A percentile compares a stretch with the other conserved stretches of the same genome.
Conservation (phyloP, 345 rosid genomes). For the Excoecaria cochinchinensis region DNA sequence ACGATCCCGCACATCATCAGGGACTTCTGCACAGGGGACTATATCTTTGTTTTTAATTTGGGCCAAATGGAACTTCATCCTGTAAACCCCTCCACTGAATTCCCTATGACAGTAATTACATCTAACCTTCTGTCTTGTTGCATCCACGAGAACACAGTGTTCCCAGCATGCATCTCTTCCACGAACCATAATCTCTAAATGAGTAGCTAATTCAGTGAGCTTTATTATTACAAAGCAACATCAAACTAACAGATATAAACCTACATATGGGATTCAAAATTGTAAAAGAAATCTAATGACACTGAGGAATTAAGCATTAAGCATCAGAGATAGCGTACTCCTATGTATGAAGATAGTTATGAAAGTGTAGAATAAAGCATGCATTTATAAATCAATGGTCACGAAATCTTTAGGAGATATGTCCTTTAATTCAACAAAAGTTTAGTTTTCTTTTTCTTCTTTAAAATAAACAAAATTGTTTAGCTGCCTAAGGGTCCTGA, state of each 20-base stretch:
- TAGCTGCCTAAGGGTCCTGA: too few species aligned
- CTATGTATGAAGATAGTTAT: not conserved
- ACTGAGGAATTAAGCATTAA: not conserved
- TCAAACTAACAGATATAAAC: not conserved
- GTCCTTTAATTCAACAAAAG: not conserved
- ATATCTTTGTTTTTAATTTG: slow-evolving; percentile 63
- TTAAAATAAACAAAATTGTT: too few species aligned
- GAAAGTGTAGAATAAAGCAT: not conserved
- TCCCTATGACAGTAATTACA: slow-evolving; percentile 61
- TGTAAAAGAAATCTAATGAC: not conserved
- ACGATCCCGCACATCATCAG: slow-evolving; percentile 41
- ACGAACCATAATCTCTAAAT: slow-evolving; percentile 48
- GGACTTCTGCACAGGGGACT: slow-evolving; percentile 51
- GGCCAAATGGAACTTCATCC: slow-evolving; percentile 72
- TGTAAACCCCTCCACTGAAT: slow-evolving; percentile 65
- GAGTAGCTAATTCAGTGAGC: slow-evolving; percentile 5
- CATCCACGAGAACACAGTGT: slow-evolving; percentile 61
- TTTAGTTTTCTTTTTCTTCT: not conserved
- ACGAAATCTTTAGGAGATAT: not conserved
- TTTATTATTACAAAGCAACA: not conserved
- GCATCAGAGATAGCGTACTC: not conserved
- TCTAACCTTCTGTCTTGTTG: slow-evolving; percentile 55
- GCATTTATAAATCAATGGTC: not conserved
- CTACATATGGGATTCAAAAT: not conserved
- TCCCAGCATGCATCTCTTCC: slow-evolving; percentile 73